Conservation (phyloP, 768 basidiomycete genomes). For the Trametes sanguinea region DNA sequence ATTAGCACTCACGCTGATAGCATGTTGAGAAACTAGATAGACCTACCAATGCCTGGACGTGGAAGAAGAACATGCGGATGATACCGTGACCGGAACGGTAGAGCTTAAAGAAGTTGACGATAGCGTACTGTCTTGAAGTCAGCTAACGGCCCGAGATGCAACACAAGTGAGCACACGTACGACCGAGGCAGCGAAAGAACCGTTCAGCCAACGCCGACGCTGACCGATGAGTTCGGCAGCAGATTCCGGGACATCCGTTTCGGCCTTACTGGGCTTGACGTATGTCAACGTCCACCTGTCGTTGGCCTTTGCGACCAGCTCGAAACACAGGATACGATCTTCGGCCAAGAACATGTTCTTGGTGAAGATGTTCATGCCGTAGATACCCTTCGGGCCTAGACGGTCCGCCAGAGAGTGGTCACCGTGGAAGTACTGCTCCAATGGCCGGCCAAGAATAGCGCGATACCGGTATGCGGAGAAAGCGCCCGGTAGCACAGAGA, state of each 20-base stretch:
- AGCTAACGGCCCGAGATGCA: neutral
- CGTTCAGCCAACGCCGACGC: constrained; percentile 95
- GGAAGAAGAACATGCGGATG: constrained; percentile 95
- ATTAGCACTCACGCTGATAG: too few relatives aligned
- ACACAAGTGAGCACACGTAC: constrained; percentile 44
- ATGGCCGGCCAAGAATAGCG: constrained; percentile 86
- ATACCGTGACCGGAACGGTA: constrained; percentile 87
- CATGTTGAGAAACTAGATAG: too few relatives aligned
- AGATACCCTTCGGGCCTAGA: constrained; percentile 89
- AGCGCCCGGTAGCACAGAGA: constrained; percentile 92
- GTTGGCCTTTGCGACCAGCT: constrained; percentile 87
- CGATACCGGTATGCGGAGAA: constrained; percentile 96
- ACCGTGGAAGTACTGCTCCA: constrained; percentile 85
- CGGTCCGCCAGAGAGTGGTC: constrained; percentile 91
- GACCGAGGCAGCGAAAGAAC: constrained; percentile 91
- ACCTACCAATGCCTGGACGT: constrained; percentile 90
- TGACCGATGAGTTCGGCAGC: constrained; percentile 93
- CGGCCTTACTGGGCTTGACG: constrained; percentile 94
- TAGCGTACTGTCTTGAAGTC: constrained; percentile 60
- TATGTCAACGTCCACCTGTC: constrained; percentile 89
- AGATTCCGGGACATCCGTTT: constrained; percentile 95
- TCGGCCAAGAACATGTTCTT: constrained; percentile 93
- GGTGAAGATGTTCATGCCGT: constrained; percentile 97
- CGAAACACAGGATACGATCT: constrained; percentile 97
- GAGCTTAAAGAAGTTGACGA: constrained; percentile 91